Base-by-base conservation (phyloP, 2,329 filamentous ascomycete genomes). In the Exophiala calicioides region DNA sequence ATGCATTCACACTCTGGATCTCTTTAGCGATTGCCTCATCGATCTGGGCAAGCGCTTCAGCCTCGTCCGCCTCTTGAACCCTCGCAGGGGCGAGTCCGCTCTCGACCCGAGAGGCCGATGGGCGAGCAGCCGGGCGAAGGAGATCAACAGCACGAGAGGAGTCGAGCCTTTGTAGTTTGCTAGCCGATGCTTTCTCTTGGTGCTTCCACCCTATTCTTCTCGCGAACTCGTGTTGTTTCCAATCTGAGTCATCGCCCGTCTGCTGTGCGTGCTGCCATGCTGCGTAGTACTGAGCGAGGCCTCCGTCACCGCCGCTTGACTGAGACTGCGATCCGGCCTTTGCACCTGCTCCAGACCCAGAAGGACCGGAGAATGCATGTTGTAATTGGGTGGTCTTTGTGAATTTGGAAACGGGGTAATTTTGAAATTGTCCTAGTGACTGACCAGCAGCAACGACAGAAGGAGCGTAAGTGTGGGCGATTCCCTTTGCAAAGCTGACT, bases 381-480 rank as follows among this genome's bases (percentile, higher is more conserved):
- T 91, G 87, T 50, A 88, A 81, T 63, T 88, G 83, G 53, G 87
- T 69, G 52, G 70, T 71, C 35, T 75, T 70, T 44, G 71, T 72
- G 62, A 77, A 74, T 61, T 77, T 75, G 54, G 69, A 70, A 47
- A 74, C 69, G 44, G 75, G 64, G 59, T 68, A 71, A 48, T 68
- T 71, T 49, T 73, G 68, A 61, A 82, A 72, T 31, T 76, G 71
- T 54, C 75, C 77, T 48, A 81, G 68, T 75, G 86, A 84, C 79
- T 95, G 90, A 57, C 89, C 89, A 63, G 90, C 91, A 65, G 93
- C 93, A 73, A 98, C 90, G 73, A 97, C 86, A 34, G 90, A 95
- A 70, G 97, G 91, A 62, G 90, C 90, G 80, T 96, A 97, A 73
- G 91, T 91, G 81, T 97, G 89, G 69, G 89, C 91, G 70, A 97